phyloP scores from a whole-genome alignment of 768 basidiomycete species.

The Myochromella boudieri region DNA sequence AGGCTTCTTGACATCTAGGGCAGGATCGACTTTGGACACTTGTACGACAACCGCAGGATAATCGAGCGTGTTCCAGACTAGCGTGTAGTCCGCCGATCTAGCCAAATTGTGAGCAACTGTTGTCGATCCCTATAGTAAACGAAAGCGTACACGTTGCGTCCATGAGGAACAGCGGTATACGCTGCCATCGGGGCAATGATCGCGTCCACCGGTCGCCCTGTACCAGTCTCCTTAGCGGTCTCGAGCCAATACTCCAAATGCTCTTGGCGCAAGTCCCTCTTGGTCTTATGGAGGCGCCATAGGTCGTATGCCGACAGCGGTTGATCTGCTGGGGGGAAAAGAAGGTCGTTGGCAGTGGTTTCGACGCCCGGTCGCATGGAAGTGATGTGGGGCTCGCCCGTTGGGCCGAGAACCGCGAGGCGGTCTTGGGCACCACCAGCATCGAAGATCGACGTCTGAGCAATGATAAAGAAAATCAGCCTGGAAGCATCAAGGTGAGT shows the following conservation, averaged over 20 bases:
- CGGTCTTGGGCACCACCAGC: conserved; percentile 53
- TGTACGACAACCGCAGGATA: conserved; percentile 64
- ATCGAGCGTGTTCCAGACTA: conserved; percentile 69
- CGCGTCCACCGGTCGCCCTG: conserved; percentile 74
- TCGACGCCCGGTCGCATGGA: conserved; percentile 35
- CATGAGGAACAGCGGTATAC: conserved; percentile 64
- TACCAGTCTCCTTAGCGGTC: conserved; percentile 51
- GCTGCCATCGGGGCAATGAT: conserved; percentile 67
- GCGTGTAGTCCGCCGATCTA: conserved; percentile 55
- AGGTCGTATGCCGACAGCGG: conserved; percentile 47
- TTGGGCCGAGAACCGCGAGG: conserved; percentile 28
- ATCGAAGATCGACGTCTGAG: conserved; percentile 39
- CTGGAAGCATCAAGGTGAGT: neutral
- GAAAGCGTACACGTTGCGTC: conserved; percentile 44
- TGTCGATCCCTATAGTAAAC: neutral
- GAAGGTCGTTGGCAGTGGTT: neutral
- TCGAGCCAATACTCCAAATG: conserved; percentile 66
- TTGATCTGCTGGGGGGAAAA: neutral
- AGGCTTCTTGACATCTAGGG: conserved; percentile 46
- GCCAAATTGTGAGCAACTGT: neutral
- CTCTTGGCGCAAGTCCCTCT: conserved; percentile 47
- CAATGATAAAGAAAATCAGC: neutral
- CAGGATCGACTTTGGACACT: conserved; percentile 57
- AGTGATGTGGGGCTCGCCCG: conserved; percentile 56
- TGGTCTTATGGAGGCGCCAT: conserved; percentile 65